Evolutionary conservation across 108 stramenopile genomes (phyloP), one percentile per base, ranked within the genome.

Genomic region (Pseudonitzschia pungens): DNA sequence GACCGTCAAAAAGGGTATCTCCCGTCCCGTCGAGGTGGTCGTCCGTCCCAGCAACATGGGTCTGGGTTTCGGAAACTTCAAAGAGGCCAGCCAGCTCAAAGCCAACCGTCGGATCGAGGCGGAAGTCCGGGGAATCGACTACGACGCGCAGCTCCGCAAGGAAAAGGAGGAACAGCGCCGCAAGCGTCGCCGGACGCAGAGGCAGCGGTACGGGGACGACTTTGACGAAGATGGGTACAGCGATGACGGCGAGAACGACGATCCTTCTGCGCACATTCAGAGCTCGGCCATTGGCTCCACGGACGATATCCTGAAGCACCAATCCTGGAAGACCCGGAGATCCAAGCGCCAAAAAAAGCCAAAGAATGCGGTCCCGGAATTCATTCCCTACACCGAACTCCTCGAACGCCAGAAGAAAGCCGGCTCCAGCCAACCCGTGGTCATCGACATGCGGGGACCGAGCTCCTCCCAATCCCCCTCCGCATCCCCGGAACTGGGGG

Each of bases 1-100:
- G 11, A 26, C 28, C 22, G 28, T 50, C 65, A 67, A 50, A 21
- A 84, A 68, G 43, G 92, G 94, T 40, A 92, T 97, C 45, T 91
- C 94, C 7, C 78, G 86, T 51, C 89, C 96, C n/a, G 85, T 97
- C 24, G 92, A 96, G 79, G 96, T 97, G 20, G 90, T 92, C 20
- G 96, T 97, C 48, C 87, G 96, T 32, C 96, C 96, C 8, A 65
- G 69, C 20, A 88, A 88, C 51, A 57, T 97, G 58, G 96, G 96
- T 33, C 77, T 97, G 45, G 96, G 96, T 12, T 97, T 84, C 78
- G 94, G 94, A 42, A 82, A 82, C 50, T 94, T 95, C 69, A 89
- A 93, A 57, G 96, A 94, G 68, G 86, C 85, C 31, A 80, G 90
- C 0, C 76, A 90, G 65, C 70, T 96, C 12, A 90, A 91, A 48